Percentiles rank a stretch among this genome's conserved stretches.
Evolutionary conservation across 2,329 filamentous ascomycete species (phyloP).

Genomic region (Magnaporthales sp.): DNA sequence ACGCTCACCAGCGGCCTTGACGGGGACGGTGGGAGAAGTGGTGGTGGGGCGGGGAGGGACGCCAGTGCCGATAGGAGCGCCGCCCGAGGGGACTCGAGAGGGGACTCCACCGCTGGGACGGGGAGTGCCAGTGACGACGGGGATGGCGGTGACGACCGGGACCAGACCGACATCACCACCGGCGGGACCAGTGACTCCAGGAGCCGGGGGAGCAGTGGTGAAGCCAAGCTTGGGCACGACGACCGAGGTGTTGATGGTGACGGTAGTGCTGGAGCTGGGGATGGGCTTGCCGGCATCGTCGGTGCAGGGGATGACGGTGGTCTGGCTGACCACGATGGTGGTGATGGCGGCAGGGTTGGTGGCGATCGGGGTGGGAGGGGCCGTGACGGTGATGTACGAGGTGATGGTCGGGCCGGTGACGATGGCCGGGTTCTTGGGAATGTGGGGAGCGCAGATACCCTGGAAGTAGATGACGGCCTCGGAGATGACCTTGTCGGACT

Average conservation of each 20-base stretch:
- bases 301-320: slow-evolving; percentile 41
- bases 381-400: slow-evolving; percentile 47
- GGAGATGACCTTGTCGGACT: slow-evolving; percentile 55
- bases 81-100: slow-evolving; percentile 24
- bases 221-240: slow-evolving; percentile 46
- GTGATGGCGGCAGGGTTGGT: slow-evolving; percentile 33
- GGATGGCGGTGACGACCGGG: slow-evolving; percentile 26
- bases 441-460: slow-evolving; percentile 76
- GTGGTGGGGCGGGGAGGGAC: slow-evolving; percentile 10
- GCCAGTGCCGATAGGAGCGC: slow-evolving; percentile 27
- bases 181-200: background rate
- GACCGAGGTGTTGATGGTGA: slow-evolving; percentile 36
- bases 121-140: slow-evolving; percentile 14
- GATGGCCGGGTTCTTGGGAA: slow-evolving; percentile 74
- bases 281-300: slow-evolving; percentile 35
- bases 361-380: slow-evolving; percentile 30
- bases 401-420: slow-evolving; percentile 62
- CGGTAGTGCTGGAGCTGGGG: slow-evolving; percentile 40
- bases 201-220: slow-evolving; percentile 22
- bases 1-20: slow-evolving; percentile 22
- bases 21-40: slow-evolving; percentile 23
- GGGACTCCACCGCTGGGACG: slow-evolving; percentile 25
- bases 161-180: slow-evolving; percentile 29
- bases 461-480: slow-evolving; percentile 76
- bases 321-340: slow-evolving; percentile 38